Percentiles rank a stretch among this genome's conserved stretches.
Conservation (phyloP, 108 stramenopile species). For the Schizochytrium sp. region DNA sequence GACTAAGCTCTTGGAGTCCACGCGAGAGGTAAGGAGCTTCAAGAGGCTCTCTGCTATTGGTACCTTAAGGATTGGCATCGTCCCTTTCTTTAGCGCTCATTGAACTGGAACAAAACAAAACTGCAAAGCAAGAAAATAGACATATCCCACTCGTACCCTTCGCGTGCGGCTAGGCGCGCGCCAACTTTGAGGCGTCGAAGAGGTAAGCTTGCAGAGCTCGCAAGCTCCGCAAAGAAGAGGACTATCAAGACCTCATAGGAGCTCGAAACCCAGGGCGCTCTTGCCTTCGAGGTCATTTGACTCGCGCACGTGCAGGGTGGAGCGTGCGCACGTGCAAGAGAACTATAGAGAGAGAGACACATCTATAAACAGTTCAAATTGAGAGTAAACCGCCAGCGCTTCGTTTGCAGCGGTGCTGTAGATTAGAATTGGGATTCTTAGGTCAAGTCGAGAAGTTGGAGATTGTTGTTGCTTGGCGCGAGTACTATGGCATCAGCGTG, state of each 20-base stretch:
- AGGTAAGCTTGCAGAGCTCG: no score
- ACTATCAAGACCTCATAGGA: background rate
- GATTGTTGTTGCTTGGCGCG: background rate
- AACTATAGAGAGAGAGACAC: background rate
- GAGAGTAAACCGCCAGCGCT: background rate
- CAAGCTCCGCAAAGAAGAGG: background rate
- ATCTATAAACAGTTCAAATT: background rate
- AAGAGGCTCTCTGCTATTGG: no score
- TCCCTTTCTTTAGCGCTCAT: no score
- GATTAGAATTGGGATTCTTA: background rate
- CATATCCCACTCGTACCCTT: no score
- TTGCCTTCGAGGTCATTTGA: background rate
- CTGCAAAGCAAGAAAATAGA: no score
- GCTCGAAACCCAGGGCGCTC: background rate
- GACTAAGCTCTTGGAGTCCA: no score
- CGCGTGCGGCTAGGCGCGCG: no score
- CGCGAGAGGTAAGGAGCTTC: no score
- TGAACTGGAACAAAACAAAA: no score
- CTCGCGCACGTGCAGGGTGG: background rate
- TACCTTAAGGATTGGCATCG: no score
- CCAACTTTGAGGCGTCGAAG: no score
- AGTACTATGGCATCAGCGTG: slow-evolving; percentile 24
- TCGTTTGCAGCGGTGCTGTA: background rate
- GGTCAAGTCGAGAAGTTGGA: background rate
- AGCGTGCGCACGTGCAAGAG: background rate